These are phyloP conservation scores for Fusarium sp. DNA, from an alignment of 2,329 filamentous ascomycete species.

Conservation along the genomic window DNA sequence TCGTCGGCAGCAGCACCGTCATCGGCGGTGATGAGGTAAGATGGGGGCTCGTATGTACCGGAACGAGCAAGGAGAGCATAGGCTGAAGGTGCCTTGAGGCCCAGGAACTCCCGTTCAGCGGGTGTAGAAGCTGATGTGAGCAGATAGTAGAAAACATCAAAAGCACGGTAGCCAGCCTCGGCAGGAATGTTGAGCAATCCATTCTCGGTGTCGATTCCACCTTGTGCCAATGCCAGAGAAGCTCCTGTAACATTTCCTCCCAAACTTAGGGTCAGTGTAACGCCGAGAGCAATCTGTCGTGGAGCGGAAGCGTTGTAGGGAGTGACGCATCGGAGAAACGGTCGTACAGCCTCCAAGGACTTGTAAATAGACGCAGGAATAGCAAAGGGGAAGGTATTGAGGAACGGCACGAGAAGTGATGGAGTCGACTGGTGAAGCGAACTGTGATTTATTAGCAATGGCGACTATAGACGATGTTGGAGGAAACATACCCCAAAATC, in stretches of 20 bases:
- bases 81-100: constrained; percentile 79
- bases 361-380: constrained; percentile 82
- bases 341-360: constrained; percentile 82
- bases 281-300: constrained; percentile 82
- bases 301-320: constrained; percentile 88
- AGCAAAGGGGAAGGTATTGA: constrained; percentile 82
- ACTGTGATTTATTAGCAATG: constrained; percentile 59
- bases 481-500: constrained; percentile 78
- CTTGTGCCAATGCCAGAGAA: constrained; percentile 82
- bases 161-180: constrained; percentile 87
- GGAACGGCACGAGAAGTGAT: constrained; percentile 83
- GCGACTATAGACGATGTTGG: not conserved
- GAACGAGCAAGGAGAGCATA: constrained; percentile 87
- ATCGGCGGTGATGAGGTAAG: constrained; percentile 91
- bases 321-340: constrained; percentile 89
- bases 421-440: constrained; percentile 91
- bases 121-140: constrained; percentile 90
- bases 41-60: constrained; percentile 85
- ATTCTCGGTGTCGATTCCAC: constrained; percentile 85
- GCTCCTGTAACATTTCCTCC: constrained; percentile 82
- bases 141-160: constrained; percentile 98
- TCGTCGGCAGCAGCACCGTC: constrained; percentile 94
- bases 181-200: constrained; percentile 85
- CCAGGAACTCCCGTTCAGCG: constrained; percentile 88
- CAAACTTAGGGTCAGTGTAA: constrained; percentile 84